Base-by-base conservation (phyloP, 129 eudicot species). In the Rutidosis leptorrhynchoides region DNA sequence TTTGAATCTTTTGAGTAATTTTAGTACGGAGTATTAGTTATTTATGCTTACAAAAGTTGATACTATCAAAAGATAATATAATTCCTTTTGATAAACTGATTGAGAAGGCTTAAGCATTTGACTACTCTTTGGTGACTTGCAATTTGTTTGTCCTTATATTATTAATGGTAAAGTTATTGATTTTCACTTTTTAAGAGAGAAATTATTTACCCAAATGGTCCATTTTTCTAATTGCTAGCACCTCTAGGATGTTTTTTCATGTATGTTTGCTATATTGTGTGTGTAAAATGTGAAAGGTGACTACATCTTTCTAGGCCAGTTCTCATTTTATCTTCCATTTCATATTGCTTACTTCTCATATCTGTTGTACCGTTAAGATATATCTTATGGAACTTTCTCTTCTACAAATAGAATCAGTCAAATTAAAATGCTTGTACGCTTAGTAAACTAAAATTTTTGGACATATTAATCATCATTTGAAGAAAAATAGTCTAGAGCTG, bases 81-180 rank as follows among this genome's bases (percentile, higher is more conserved):
- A 21, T 40, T 11, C 12, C 16, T 40, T 40, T 40, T 11, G 46
- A 1, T 37, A 28, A 49, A 16, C 5, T 19, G 3, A 66, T 27
- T 49, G 14, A 49, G 46, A 42, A 10, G 46, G 58, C 19, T 46
- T 48, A 48, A 48, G 24, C 43, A 26, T 66, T 48, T 51, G 60
- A 66, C 14, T n/a, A 28, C 71, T 48, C 46, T 49, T 17, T 17
- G 28, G 30, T 17, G 9, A 48, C 27, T 7, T 48, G 26, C 17
- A 48, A 48, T 19, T 15, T 65, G 58, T 27, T 19, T 48, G 27
- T 45, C 42, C 10, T 48, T 48, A 40, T 48, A 45, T 65, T 8
- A 65, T 6, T 26, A 45, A 11, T 16, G 26, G 58, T 24, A 10
- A 17, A 46, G 37, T 27, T 26, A 15, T 40, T 40, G n/a, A 40